These are phyloP conservation scores for Pezicula rhizophila DNA, from an alignment of 2,329 filamentous ascomycete species.

Conservation along the genomic window DNA sequence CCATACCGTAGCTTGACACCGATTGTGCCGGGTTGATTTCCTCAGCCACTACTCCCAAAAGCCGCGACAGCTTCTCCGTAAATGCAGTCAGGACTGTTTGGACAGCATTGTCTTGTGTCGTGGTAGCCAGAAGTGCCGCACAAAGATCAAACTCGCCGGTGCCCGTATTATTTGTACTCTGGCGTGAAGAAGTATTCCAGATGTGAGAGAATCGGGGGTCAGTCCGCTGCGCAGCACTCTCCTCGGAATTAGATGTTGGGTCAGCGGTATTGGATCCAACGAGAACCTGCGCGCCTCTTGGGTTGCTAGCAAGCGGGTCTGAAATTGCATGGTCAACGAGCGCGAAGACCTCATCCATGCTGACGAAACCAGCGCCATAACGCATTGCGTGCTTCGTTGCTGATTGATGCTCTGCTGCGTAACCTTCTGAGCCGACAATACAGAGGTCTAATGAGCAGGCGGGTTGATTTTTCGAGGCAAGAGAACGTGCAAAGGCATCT, in stretches of 20 bases:
- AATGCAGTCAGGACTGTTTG: conserved; percentile 34
- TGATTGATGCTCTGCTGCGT: conserved; percentile 37
- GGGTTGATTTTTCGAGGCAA: conserved; percentile 8
- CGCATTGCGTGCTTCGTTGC: not conserved
- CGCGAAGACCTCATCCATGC: not conserved
- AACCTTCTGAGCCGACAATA: conserved; percentile 29
- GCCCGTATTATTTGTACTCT: not conserved
- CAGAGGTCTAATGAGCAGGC: conserved; percentile 18
- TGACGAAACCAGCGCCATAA: not conserved
- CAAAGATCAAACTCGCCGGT: conserved; percentile 22
- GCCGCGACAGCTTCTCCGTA: conserved; percentile 37
- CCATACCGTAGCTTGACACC: conserved; percentile 43
- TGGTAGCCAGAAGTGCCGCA: not conserved
- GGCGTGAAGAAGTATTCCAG: not conserved
- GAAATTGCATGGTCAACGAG: not conserved
- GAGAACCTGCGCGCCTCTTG: not conserved
- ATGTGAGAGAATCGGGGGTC: not conserved
- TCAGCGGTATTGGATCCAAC: not conserved
- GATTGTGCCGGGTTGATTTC: conserved; percentile 37
- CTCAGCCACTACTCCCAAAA: conserved; percentile 39
- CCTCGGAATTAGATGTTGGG: not conserved
- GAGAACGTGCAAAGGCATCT: conserved; percentile 18
- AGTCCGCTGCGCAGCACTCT: not conserved
- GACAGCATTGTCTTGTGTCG: not conserved
- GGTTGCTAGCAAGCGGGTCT: not conserved